A percentile compares a stretch with the other conserved stretches of the same genome.
Conservation (phyloP, 805 yeast genomes). For the Henningerozyma blattae region DNA sequence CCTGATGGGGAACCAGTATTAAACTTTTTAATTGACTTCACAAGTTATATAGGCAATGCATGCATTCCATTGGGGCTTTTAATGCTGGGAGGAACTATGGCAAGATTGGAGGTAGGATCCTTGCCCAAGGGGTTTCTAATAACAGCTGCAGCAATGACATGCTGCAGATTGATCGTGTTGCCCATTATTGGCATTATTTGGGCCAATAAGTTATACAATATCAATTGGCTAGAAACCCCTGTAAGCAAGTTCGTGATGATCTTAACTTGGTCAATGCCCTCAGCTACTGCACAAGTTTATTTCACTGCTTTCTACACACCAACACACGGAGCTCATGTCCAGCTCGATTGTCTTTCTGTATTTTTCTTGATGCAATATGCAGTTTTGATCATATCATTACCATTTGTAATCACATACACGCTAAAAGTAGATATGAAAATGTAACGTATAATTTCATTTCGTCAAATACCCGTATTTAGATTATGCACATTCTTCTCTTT, state of each 20-base stretch:
- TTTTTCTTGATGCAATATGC: conserved; percentile 57
- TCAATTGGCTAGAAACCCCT: conserved; percentile 50
- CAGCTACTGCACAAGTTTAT: conserved; percentile 80
- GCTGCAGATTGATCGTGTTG: conserved; percentile 48
- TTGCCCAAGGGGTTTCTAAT: conserved; percentile 54
- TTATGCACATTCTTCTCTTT: too few species aligned
- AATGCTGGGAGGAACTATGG: conserved; percentile 77
- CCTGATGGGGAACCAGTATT: conserved; percentile 81
- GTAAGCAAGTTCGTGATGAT: conserved; percentile 64
- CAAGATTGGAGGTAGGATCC: conserved; percentile 48
- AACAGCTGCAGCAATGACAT: conserved; percentile 45
- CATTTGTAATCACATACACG: conserved; percentile 57
- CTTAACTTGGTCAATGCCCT: conserved; percentile 69
- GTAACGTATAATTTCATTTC: too few species aligned
- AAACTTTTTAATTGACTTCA: conserved; percentile 73
- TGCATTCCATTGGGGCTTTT: conserved; percentile 80
- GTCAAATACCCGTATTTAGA: too few species aligned
- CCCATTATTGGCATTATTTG: conserved; percentile 73
- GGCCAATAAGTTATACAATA: conserved; percentile 44
- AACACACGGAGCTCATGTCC: conserved; percentile 36
- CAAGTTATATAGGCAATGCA: conserved; percentile 73
- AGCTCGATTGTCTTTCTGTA: conserved; percentile 74
- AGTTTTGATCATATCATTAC: conserved; percentile 51
- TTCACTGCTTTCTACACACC: conserved; percentile 83
- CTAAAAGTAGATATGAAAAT: conserved; percentile 21